Evolutionary conservation across 2,329 filamentous ascomycete genomes (phyloP).

Genomic region (Cercospora berteroae): DNA sequence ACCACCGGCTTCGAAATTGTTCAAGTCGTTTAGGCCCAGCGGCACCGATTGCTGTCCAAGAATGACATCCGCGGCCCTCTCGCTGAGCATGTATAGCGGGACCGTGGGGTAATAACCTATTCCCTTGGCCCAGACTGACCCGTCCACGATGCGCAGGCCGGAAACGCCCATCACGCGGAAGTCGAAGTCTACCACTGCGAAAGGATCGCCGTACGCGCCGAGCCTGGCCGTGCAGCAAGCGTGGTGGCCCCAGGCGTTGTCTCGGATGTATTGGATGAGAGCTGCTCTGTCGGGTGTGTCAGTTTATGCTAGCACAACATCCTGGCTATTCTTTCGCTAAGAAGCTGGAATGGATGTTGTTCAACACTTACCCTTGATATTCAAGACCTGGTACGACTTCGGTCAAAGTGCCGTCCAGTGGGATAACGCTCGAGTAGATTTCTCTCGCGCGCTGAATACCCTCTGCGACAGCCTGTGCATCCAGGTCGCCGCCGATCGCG

Average conservation of each 20-base stretch:
- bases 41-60: constrained; percentile 47
- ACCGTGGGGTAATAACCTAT: constrained; percentile 53
- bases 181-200: constrained; percentile 56
- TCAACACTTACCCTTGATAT: constrained; percentile 21
- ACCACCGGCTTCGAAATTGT: constrained; percentile 40
- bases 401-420: constrained; percentile 11
- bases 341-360: too few relatives aligned
- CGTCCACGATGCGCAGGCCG: constrained; percentile 61
- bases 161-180: constrained; percentile 58
- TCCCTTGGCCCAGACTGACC: constrained; percentile 56
- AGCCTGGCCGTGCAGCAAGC: constrained; percentile 57
- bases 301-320: too few relatives aligned
- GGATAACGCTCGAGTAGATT: constrained; percentile 8
- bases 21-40: constrained; percentile 49
- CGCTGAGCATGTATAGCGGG: constrained; percentile 56
- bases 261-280: constrained; percentile 48
- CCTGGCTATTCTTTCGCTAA: too few relatives aligned
- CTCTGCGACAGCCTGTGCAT: constrained; percentile 52
- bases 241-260: constrained; percentile 56
- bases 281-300: constrained; percentile 29
- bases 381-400: constrained; percentile 44
- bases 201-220: constrained; percentile 53
- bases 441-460: constrained; percentile 53
- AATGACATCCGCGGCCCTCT: constrained; percentile 63
- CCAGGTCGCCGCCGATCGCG: constrained; percentile 41